phyloP scores from a whole-genome alignment of 164 flowering plant genomes.

The Liriodendron chinense region DNA sequence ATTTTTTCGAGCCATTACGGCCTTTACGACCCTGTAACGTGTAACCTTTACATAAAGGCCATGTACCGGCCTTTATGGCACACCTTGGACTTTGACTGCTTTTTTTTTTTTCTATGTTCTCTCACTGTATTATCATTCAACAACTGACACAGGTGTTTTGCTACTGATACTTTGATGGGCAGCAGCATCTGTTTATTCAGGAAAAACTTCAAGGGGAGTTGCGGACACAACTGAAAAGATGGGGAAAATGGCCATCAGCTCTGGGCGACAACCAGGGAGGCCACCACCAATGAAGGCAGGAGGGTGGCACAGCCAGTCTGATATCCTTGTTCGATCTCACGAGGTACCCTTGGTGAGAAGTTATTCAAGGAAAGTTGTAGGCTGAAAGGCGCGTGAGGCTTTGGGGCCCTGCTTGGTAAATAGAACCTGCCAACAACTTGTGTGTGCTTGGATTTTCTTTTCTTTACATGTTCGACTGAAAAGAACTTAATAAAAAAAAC shows the following conservation, averaged over 20 bases:
- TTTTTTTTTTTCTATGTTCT: no score
- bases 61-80: no score
- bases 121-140: no score
- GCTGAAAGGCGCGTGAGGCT: conserved; percentile 26
- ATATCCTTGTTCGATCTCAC: conserved; percentile 43
- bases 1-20: no score
- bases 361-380: conserved; percentile 58
- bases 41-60: no score
- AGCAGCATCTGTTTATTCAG: background rate
- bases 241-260: conserved; percentile 41
- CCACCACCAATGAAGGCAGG: conserved; percentile 26
- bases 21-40: no score
- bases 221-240: conserved; percentile 59
- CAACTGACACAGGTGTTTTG: no score
- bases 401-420: background rate
- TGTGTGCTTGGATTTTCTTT: background rate
- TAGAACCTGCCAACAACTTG: background rate
- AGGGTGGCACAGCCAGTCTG: conserved; percentile 23
- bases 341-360: conserved; percentile 41
- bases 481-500: no score
- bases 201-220: conserved; percentile 31
- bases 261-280: conserved; percentile 8
- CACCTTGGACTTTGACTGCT: no score
- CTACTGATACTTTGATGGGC: background rate
- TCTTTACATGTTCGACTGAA: no score